Evolutionary conservation across 345 rosid genomes (phyloP).

Genomic region (Jatropha curcas): DNA sequence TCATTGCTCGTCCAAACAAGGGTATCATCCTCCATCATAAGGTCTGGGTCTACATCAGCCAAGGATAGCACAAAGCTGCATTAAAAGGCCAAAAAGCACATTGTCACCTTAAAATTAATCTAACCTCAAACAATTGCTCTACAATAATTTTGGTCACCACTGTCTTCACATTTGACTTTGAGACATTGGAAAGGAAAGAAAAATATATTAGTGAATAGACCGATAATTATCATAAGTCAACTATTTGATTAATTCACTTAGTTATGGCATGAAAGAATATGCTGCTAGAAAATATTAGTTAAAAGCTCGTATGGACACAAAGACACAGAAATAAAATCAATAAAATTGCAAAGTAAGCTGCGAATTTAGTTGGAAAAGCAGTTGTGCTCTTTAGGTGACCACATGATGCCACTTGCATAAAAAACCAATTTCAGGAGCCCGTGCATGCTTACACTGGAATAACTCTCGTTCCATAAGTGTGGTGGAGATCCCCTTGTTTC

Average conservation of each 20-base stretch:
- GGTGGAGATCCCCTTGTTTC: slow-evolving; percentile 73
- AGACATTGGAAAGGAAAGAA: background rate
- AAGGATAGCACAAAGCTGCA: slow-evolving; percentile 89
- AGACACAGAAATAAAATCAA: background rate
- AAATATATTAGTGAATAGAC: background rate
- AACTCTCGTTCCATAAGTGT: slow-evolving; percentile 96
- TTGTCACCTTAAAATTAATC: background rate
- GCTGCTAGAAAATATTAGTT: background rate
- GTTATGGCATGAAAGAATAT: background rate
- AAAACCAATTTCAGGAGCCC: slow-evolving; percentile 9
- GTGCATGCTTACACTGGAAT: slow-evolving; percentile 82
- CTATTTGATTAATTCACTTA: background rate
- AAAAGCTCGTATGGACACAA: background rate
- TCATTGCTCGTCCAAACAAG: slow-evolving; percentile 95
- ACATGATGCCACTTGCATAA: background rate
- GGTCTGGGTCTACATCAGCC: slow-evolving; percentile 88
- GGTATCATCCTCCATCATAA: slow-evolving; percentile 98
- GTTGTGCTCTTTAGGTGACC: background rate
- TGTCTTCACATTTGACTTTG: background rate
- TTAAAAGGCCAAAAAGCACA: background rate
- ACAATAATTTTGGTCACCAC: background rate
- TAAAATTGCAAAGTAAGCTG: background rate
- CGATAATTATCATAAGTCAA: background rate
- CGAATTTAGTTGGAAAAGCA: background rate
- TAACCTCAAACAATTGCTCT: too few species aligned